Conservation (phyloP, 2,329 filamentous ascomycete genomes). For the Fusarium sp. region DNA sequence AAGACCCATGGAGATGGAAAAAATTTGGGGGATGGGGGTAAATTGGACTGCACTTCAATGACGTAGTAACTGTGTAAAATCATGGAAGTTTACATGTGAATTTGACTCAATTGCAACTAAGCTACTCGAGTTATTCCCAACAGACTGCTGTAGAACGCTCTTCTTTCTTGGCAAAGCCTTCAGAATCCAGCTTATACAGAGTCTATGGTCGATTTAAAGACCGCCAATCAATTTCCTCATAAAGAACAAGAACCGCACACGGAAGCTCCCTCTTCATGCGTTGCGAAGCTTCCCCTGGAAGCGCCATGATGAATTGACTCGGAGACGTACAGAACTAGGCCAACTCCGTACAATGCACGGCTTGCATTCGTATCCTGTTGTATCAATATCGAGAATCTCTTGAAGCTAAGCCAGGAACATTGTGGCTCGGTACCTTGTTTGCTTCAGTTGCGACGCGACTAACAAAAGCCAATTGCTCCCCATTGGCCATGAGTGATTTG, state of each 20-base stretch:
- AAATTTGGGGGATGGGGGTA: constrained; percentile 19
- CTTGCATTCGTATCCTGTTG: constrained; percentile 12
- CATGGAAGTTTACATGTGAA: constrained; percentile 9
- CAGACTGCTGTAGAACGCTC: background rate
- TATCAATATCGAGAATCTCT: constrained; percentile 1
- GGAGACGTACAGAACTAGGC: constrained; percentile 25
- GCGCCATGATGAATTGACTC: constrained; percentile 15
- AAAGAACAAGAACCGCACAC: constrained; percentile 19
- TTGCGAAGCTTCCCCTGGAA: constrained; percentile 23
- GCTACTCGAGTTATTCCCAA: background rate
- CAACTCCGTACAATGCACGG: constrained; percentile 18
- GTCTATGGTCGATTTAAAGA: background rate
- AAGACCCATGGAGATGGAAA: constrained; percentile 11
- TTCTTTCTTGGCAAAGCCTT: background rate
- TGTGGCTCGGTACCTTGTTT: constrained; percentile 1
- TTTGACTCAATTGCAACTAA: background rate
- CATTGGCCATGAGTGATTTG: constrained; percentile 28
- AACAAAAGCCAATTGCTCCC: constrained; percentile 31
- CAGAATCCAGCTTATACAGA: background rate
- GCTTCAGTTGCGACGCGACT: background rate
- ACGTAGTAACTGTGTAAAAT: constrained; percentile 16
- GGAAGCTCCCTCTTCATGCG: constrained; percentile 7
- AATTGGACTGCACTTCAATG: constrained; percentile 28
- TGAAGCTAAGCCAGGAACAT: constrained; percentile 32
- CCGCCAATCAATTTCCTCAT: constrained; percentile 19